Evolutionary conservation across 306 rosid genomes (phyloP), one percentile per base, ranked within the genome.

Genomic region (Corylus americana): DNA sequence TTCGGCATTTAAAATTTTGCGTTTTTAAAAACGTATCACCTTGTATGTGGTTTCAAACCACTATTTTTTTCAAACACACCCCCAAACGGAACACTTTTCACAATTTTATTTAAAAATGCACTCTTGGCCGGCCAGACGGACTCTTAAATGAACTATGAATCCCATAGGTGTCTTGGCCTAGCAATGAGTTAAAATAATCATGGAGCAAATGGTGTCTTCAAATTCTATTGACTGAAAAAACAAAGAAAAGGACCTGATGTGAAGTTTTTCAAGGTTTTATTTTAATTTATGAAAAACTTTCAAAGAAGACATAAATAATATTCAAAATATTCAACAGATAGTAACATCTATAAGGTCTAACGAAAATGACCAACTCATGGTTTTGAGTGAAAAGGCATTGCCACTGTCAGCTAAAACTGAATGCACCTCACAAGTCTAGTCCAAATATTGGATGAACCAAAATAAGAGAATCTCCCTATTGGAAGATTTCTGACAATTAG

Each of bases 141-240:
- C 8, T 42, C 45, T 42, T 29, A 16, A 64, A 17, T 68, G 16
- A 16, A 42, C 27, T 18, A 11, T 68, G 72, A n/a, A 39, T 14
- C 51, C 72, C 72, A 67, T 67, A 42, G 51, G 16, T 17, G 13
- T 67, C 72, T 42, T 9, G 25, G 51, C 72, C 72, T 67, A 8
- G 72, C 39, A 42, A 67, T 17, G 3, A n/a, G 25, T 42, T 68
- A 68, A 9, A 18, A 68, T 67, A 35, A 16, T 63, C 71, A 17
- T 8, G 31, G 51, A 68, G 42, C 31, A 39, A 42, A 68, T 42
- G 27, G 12, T 68, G 13, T 68, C 48, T 10, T n/a, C 13, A 68
- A 68, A n/a, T 68, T 29, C 6, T 0, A 62, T 11, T 5, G 12
- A 68, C 17, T 1, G 7, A 39, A 64, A 64, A 35, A 35, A 64